phyloP scores from a whole-genome alignment of 495 filamentous ascomycete species.

The Neurospora tetraspora region DNA sequence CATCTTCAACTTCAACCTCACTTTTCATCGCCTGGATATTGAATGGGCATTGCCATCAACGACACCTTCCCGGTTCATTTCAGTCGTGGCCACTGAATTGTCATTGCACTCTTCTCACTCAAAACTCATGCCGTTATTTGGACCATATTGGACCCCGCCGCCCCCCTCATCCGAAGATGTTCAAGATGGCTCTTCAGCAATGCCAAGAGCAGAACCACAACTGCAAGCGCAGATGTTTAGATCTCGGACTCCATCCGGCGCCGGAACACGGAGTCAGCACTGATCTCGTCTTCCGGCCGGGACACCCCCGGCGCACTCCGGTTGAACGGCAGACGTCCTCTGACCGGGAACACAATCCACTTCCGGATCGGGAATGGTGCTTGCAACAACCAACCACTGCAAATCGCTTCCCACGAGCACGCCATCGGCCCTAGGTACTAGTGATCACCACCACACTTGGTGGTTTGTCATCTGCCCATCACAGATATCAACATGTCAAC shows the following conservation, averaged over 20 bases:
- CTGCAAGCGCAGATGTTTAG: background rate
- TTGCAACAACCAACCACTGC: background rate
- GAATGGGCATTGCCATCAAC: background rate
- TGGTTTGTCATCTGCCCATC: too few relatives aligned
- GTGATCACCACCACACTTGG: background rate
- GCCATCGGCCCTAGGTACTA: constrained; percentile 3
- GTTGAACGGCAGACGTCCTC: background rate
- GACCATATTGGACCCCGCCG: background rate
- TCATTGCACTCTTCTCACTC: background rate
- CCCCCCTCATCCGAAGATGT: background rate
- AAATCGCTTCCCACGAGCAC: constrained; percentile 6
- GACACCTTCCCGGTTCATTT: background rate
- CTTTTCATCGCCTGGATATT: background rate
- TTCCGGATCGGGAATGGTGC: background rate
- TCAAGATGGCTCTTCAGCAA: background rate
- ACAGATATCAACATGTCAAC: background rate
- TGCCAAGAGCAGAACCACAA: background rate
- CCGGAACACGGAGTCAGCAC: background rate
- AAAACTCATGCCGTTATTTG: background rate
- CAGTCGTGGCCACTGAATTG: too few relatives aligned
- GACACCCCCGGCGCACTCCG: background rate
- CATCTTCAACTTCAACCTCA: background rate
- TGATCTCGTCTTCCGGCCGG: background rate
- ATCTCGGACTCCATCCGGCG: background rate
- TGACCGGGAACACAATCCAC: background rate